phyloP scores from a whole-genome alignment of 805 yeast genomes.

The Nakazawaea ernobii region DNA sequence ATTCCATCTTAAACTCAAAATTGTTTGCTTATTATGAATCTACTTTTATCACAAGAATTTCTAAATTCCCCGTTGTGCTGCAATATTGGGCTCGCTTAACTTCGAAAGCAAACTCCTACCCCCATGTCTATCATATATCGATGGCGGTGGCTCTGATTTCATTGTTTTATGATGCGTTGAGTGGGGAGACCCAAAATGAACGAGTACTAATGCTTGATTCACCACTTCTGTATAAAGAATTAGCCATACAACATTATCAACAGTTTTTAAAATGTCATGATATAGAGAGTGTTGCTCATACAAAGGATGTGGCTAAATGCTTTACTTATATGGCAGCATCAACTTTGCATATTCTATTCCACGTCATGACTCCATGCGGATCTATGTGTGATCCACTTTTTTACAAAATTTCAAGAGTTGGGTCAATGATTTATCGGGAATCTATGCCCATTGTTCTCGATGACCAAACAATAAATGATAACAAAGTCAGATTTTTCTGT shows the following conservation, averaged over 20 bases:
- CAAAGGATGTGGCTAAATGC: background rate
- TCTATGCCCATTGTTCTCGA: background rate
- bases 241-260: background rate
- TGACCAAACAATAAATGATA: background rate
- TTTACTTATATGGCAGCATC: constrained; percentile 1
- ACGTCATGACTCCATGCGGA: background rate
- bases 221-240: background rate
- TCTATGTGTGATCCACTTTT: background rate
- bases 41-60: background rate
- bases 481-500: background rate
- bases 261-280: background rate
- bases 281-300: background rate
- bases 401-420: background rate
- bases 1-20: background rate
- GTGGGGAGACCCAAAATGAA: background rate
- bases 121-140: background rate
- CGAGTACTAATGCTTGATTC: background rate
- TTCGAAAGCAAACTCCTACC: background rate
- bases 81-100: background rate
- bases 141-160: background rate
- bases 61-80: background rate
- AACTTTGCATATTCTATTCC: background rate
- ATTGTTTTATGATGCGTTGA: background rate
- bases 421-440: background rate
- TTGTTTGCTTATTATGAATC: background rate